Conservation (phyloP, 306 rosid genomes). For the Castanea crenata region DNA sequence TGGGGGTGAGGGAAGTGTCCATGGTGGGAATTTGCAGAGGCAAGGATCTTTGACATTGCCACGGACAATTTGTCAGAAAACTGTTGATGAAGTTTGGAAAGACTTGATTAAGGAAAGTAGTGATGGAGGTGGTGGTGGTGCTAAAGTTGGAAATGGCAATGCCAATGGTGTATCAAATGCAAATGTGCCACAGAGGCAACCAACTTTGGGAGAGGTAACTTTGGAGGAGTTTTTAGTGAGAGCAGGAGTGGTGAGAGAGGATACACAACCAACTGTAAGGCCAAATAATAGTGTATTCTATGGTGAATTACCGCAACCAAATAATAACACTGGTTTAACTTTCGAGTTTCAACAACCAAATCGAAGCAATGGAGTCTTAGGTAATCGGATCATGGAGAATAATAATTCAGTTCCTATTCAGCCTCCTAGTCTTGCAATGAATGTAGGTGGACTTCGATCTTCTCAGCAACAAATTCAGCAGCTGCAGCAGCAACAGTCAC, state of each 20-base stretch:
- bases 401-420: conserved; percentile 47
- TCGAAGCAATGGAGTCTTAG: conserved; percentile 39
- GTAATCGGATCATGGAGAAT: conserved; percentile 36
- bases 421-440: conserved; percentile 41
- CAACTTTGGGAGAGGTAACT: conserved; percentile 86
- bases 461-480: conserved; percentile 44
- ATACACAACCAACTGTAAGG: conserved; percentile 42
- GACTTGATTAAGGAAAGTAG: conserved; percentile 54
- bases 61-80: conserved; percentile 86
- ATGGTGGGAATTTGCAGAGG: conserved; percentile 63
- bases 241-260: conserved; percentile 96
- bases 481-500: conserved; percentile 49
- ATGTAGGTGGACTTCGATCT: conserved; percentile 37
- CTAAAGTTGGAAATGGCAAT: conserved; percentile 18
- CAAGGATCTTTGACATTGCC: conserved; percentile 93
- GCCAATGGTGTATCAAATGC: conserved; percentile 19
- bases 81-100: conserved; percentile 94
- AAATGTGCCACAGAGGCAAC: conserved; percentile 63
- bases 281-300: conserved; percentile 47
- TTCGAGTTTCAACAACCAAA: conserved; percentile 57
- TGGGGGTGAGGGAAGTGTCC: conserved; percentile 28
- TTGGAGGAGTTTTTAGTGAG: conserved; percentile 82
- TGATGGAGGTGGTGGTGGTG: conserved; percentile 35
- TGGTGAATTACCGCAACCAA: conserved; percentile 46
- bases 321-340: conserved; percentile 35